phyloP scores from a whole-genome alignment of 768 basidiomycete species.

The Leccinum disarticulatum region DNA sequence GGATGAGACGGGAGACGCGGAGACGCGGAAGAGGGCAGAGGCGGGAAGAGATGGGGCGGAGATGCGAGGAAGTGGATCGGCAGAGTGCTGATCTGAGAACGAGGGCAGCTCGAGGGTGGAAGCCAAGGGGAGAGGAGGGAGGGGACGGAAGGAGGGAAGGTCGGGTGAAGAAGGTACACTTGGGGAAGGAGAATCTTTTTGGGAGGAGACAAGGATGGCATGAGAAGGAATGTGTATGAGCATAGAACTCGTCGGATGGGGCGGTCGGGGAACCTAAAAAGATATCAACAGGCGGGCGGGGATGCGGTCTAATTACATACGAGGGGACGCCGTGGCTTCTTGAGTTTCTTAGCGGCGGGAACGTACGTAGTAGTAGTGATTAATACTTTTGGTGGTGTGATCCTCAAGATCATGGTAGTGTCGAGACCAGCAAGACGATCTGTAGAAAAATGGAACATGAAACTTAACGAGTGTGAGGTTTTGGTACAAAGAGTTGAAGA shows the following conservation, averaged over 20 bases:
- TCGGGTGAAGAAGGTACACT: slow-evolving; percentile 9
- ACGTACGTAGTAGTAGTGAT: slow-evolving; percentile 24
- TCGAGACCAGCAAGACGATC: slow-evolving; percentile 46
- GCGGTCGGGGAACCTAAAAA: slow-evolving; percentile 13
- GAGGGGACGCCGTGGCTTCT: slow-evolving; percentile 27
- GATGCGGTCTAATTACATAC: slow-evolving; percentile 26
- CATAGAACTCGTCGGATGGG: slow-evolving; percentile 19
- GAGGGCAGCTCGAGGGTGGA: slow-evolving; percentile 41
- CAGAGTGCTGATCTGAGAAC: slow-evolving; percentile 30
- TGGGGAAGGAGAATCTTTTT: slow-evolving; percentile 15
- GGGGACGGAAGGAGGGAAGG: slow-evolving; percentile 26
- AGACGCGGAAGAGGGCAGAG: slow-evolving; percentile 18
- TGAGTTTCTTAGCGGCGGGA: slow-evolving; percentile 24
- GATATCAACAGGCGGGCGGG: slow-evolving; percentile 14
- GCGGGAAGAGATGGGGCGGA: slow-evolving; percentile 15
- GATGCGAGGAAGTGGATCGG: slow-evolving; percentile 8
- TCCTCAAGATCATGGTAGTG: slow-evolving; percentile 37
- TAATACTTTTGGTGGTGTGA: slow-evolving; percentile 30
- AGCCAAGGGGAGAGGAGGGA: slow-evolving; percentile 36
- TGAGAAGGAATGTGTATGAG: slow-evolving; percentile 9
- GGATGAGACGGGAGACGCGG: slow-evolving; percentile 19
- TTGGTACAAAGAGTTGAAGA: no score
- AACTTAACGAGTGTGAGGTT: background rate
- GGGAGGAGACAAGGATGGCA: slow-evolving; percentile 4
- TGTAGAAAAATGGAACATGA: slow-evolving; percentile 37